Evolutionary conservation across 192 early-diverging fungal species (phyloP).

Genomic region (Coemansia sp.): DNA sequence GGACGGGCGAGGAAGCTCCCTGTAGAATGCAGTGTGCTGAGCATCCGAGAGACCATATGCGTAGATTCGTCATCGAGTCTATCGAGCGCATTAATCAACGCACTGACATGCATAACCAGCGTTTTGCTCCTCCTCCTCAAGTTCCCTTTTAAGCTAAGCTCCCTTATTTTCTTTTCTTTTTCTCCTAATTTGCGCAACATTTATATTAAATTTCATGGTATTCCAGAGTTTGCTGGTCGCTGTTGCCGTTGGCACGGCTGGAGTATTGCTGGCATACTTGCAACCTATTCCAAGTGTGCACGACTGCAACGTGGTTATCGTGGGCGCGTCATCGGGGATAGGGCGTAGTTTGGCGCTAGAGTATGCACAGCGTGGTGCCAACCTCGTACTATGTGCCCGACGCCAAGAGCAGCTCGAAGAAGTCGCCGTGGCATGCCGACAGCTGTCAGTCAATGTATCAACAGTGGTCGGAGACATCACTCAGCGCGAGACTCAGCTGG

Average conservation of each 20-base stretch:
- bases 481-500: constrained; percentile 55
- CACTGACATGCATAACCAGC: constrained; percentile 19
- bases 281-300: constrained; percentile 24
- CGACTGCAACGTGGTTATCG: constrained; percentile 64
- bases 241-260: background rate
- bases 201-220: constrained; percentile 1
- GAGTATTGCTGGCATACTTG: background rate
- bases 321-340: constrained; percentile 83
- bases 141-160: background rate
- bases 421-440: constrained; percentile 56
- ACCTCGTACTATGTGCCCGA: constrained; percentile 69
- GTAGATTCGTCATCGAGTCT: constrained; percentile 24
- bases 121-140: constrained; percentile 10
- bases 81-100: constrained; percentile 29
- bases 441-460: constrained; percentile 8
- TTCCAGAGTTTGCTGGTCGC: background rate
- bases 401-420: constrained; percentile 58
- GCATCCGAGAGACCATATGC: constrained; percentile 47
- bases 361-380: constrained; percentile 67
- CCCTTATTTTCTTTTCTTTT: constrained; percentile 9
- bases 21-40: constrained; percentile 3
- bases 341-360: constrained; percentile 68
- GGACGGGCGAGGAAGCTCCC: background rate
- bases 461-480: constrained; percentile 66
- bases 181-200: background rate